Conservation (phyloP, 805 yeast genomes). For the Blastobotrys peoriensis region DNA sequence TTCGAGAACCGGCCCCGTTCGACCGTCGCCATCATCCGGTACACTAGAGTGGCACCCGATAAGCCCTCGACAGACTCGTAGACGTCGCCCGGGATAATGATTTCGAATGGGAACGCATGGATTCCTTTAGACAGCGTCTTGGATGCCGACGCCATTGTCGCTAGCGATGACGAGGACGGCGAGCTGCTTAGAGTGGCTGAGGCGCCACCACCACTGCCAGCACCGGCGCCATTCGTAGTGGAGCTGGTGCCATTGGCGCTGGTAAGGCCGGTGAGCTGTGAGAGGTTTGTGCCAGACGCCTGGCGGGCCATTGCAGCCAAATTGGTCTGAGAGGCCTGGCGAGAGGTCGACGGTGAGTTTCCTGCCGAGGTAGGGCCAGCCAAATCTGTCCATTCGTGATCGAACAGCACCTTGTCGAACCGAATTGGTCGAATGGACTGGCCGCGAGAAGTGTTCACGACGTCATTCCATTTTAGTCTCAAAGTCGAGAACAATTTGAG, state of each 20-base stretch:
- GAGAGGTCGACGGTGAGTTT: background rate
- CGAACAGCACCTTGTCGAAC: conserved; percentile 59
- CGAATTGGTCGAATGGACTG: conserved; percentile 25
- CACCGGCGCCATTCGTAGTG: background rate
- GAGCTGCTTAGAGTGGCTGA: background rate
- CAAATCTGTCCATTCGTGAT: conserved; percentile 69
- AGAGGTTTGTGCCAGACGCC: conserved; percentile 1
- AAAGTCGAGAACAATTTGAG: conserved; percentile 64
- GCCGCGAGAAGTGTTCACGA: conserved; percentile 21
- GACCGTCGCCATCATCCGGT: conserved; percentile 65
- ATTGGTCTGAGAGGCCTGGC: background rate
- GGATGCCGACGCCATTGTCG: background rate
- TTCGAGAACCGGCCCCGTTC: conserved; percentile 76
- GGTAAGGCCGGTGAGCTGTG: background rate
- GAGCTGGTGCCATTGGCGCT: background rate
- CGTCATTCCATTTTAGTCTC: conserved; percentile 46
- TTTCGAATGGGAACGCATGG: conserved; percentile 84
- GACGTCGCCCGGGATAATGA: conserved; percentile 75
- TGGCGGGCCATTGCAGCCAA: background rate
- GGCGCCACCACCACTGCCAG: no score
- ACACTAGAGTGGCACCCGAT: conserved; percentile 50
- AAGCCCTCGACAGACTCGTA: conserved; percentile 89
- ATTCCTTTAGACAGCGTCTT: conserved; percentile 45
- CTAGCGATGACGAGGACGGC: conserved; percentile 1
- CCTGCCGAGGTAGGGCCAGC: conserved; percentile 22